Base-by-base conservation (phyloP, 768 basidiomycete genomes). In the Sutorius australiensis region DNA sequence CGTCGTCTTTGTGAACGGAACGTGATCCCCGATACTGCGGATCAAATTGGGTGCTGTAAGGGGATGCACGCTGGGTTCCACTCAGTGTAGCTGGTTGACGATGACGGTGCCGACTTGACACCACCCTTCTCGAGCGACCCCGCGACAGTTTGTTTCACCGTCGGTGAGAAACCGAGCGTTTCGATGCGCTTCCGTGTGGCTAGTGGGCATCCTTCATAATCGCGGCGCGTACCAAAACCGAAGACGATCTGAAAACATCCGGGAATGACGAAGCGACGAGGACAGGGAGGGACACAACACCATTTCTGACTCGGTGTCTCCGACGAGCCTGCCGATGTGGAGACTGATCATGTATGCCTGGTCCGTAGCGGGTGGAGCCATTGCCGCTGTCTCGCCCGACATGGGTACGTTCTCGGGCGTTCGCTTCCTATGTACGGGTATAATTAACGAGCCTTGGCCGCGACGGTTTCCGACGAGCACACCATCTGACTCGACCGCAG, bases 221-320 rank as follows among this genome's bases (percentile, higher is more conserved):
- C 77, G 39, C 73, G 72, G 27, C 80, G 75, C 9, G 79, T 69
- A 9, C 83, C 83, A 17, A 84, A 73, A 53, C 85, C 84, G 55
- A 84, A 83, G 0, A 82, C 55, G 48, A 80, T 60, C 30, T 69
- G 75, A 12, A 67, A 61, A 2, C 67, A 63, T 73, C 16, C 56
- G 52, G 1, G 79, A 78, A 57, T 84, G 82, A 11, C 68, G 72
- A 36, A 84, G 63, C 49, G 77, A 72, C 64, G 84, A 85, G 2
- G 78, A 71, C 40, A 84, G 72, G 13, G 76, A 75, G 3, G 83
- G 83, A 6, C 68, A 69, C 3, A 50, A 48, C 3, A 62, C 60
- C 9, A 62, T 53, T 8, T 64, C 68, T 1, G 70, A 61, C 5
- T 60, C 55, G 1, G 71, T 64, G 32, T 66, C 73, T 19, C 70